Base-by-base conservation (phyloP, 805 yeast genomes). In the Saccharomycopsis sp. region DNA sequence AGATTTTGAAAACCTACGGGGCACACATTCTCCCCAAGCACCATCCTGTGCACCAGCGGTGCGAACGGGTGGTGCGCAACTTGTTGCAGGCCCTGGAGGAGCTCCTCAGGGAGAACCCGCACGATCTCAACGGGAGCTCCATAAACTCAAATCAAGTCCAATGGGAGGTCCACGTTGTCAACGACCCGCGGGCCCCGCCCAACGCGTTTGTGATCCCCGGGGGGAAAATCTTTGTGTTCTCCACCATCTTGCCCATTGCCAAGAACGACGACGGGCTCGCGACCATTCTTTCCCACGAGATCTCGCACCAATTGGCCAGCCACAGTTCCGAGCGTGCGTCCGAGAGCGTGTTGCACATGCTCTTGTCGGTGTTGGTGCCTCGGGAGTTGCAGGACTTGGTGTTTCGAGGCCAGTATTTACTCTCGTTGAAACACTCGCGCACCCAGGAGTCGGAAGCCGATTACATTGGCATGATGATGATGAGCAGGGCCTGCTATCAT, bases 401-500 rank as follows among this genome's bases (percentile, higher is more conserved):
- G n/a, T 32, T 37, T 36, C 32, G 22, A 6, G 29, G 36, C 7
- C 16, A 15, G 9, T 19, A 30, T 13, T 15, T 41, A 4, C 13
- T 29, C 8, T 32, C 20, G 13, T 12, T 41, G 13, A 10, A 22
- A 3, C 32, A 36, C 0, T 82, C 94, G 1, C 68, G 99, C 52
- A 85, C 75, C 45, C 86, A 86, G 95, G 99, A 92, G 60, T 71
- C 86, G 0, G 98, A 92, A 58, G 97, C 98, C 0, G 98, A 92
- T 60, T 79, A 80, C 52, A 88, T 92, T 22, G 99, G 99, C 0
- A 64, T 92, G 46, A 80, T 86, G 77, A 67, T 89, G 50, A 84
- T 89, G 95, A 75, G 95, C 2, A 65, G 77, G 45, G 94, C 94
- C 35, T 92, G 99, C 57, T 92, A 69, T 58, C 64, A 88, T 48